phyloP scores from a whole-genome alignment of 225 moss, liverwort and hornwort genomes.

The Ulota crispa region DNA sequence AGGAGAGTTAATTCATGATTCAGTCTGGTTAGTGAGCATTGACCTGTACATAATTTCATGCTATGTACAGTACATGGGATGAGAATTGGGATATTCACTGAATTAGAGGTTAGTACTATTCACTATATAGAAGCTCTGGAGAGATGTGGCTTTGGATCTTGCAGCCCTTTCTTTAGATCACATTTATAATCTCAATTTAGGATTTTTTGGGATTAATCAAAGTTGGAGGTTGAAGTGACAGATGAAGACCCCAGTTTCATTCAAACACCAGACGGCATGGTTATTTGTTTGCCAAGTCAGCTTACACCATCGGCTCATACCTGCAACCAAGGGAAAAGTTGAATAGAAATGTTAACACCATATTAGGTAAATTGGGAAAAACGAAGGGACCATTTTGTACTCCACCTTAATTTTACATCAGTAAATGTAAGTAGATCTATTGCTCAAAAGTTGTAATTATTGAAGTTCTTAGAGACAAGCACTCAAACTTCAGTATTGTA shows the following conservation, averaged over 20 bases:
- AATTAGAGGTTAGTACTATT: not conserved
- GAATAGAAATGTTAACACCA: not conserved
- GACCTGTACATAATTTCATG: not conserved
- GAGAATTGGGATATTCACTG: not conserved
- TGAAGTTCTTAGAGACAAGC: no score
- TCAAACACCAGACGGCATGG: not conserved
- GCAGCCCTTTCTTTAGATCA: not conserved
- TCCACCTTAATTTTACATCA: no score
- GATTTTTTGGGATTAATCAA: not conserved
- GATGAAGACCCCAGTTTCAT: not conserved
- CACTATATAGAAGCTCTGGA: not conserved
- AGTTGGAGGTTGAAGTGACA: not conserved
- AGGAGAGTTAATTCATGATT: not conserved
- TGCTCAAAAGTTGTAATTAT: no score
- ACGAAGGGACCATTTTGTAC: no score
- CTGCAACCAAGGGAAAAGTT: not conserved
- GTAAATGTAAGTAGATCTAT: no score
- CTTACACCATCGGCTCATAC: not conserved
- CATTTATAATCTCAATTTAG: not conserved
- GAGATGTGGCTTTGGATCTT: not conserved
- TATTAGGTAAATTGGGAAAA: no score
- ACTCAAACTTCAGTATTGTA: no score
- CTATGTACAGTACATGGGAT: not conserved
- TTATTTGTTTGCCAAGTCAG: not conserved
- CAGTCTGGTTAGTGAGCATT: not conserved